Evolutionary conservation across 192 early-diverging fungal species (phyloP).

Genomic region (Backusella psychrophila): DNA sequence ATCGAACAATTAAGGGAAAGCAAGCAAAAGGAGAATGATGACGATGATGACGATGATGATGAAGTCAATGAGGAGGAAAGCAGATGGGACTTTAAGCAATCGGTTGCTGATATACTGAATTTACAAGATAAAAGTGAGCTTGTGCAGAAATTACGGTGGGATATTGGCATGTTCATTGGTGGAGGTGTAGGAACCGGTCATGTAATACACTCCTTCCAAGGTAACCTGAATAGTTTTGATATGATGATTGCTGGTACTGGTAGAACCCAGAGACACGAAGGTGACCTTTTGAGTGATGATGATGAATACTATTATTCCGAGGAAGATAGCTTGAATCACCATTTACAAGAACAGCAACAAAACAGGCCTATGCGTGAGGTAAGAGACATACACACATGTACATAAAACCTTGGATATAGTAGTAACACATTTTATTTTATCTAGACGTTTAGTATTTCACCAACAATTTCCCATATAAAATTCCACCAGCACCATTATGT

Average conservation of each 20-base stretch:
- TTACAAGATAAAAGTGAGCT: slow-evolving; percentile 17
- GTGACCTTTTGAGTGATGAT: not conserved
- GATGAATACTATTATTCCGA: not conserved
- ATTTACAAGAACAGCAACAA: not conserved
- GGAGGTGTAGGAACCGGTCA: slow-evolving; percentile 32
- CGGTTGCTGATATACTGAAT: slow-evolving; percentile 11
- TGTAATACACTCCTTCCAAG: slow-evolving; percentile 18
- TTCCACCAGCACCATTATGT: slow-evolving; percentile 21
- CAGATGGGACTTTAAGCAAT: slow-evolving; percentile 16
- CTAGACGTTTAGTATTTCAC: slow-evolving; percentile 6
- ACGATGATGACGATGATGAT: not conserved
- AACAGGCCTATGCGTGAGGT: not conserved
- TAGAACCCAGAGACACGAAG: not conserved
- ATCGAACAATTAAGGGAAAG: slow-evolving; percentile 8
- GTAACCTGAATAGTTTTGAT: slow-evolving; percentile 4
- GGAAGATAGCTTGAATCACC: not conserved
- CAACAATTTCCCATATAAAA: not conserved
- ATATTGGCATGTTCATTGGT: slow-evolving; percentile 27
- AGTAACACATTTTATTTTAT: slow-evolving; percentile 8
- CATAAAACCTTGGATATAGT: not conserved
- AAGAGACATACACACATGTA: not conserved
- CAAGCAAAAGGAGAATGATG: not conserved
- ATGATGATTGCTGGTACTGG: slow-evolving; percentile 27
- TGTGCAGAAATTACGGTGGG: slow-evolving; percentile 17
- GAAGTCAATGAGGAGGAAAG: not conserved